Base-by-base conservation (phyloP, 345 rosid genomes). In the Citrus medica region DNA sequence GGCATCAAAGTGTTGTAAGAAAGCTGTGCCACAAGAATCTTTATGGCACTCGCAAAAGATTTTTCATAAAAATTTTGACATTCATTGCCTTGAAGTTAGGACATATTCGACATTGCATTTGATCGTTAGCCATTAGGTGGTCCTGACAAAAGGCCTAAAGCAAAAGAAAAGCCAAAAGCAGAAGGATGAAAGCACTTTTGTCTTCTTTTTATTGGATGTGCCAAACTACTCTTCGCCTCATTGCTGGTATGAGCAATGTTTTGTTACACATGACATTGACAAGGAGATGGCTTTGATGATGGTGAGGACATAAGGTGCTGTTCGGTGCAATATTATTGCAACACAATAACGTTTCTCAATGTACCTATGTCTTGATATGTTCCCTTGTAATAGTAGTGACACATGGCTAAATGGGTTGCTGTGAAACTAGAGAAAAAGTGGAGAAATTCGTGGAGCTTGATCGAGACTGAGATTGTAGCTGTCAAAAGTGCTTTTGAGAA, bases 71-170 rank as follows among this genome's bases (percentile, higher is more conserved):
- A 78, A 67, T 62, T 35, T 63, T 53, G 65, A 25, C 58, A 19
- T 71, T 28, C 58, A 35, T 64, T 53, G 81, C 81, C 38, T 79
- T 65, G 67, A 22, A 72, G 46, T 64, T 64, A 3, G 76, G 35
- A 53, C n/a, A 79, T 79, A 53, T 65, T 37, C 59, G 32, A 13
- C 24, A 8, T 71, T 17, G 58, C 65, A 59, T 59, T 69, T 21
- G 62, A n/a, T 42, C 48, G 3, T 51, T 51, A 17, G 56, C 7
- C 22, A 51, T 51, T 51, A 6, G 60, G 40, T 63, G 22, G 28
- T 66, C 65, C 74, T 72, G 65, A 72, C 59, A 65, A 65, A 76
- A 27, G 71, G 13, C 14, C 14, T 30, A n/a, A 17, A 38, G 69
- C 16, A n/a, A 28, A 35, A 51, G 71, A 75, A 51, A 71, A 64